Percentiles rank a stretch among this genome's conserved stretches.
phyloP scores from a whole-genome alignment of 164 flowering plant genomes.

The Stephania yunnanensis region DNA sequence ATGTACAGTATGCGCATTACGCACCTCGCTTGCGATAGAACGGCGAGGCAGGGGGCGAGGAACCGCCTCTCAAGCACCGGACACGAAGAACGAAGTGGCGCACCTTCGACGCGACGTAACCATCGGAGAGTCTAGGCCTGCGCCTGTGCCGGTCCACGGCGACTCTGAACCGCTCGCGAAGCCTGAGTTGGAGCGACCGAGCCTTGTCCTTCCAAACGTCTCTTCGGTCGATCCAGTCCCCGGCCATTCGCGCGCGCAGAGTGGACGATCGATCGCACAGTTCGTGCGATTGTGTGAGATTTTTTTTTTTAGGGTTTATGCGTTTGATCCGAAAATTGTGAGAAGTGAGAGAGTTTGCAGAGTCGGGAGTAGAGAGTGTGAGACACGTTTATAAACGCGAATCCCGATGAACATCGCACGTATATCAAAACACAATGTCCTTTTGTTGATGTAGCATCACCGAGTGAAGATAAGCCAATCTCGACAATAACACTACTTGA shows the following conservation, averaged over 20 bases:
- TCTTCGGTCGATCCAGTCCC: slow-evolving; percentile 36
- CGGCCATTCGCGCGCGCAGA: slow-evolving; percentile 18
- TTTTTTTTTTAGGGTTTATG: not conserved
- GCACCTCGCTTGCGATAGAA: slow-evolving; percentile 67
- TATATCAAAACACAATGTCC: no score
- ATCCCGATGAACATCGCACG: no score
- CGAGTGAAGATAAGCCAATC: no score
- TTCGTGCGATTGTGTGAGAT: no score
- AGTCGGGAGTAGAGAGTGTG: not conserved
- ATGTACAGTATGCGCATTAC: slow-evolving; percentile 7
- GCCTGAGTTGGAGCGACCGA: slow-evolving; percentile 45
- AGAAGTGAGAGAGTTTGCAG: not conserved
- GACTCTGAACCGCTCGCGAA: slow-evolving; percentile 67
- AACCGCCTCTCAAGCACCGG: slow-evolving; percentile 41
- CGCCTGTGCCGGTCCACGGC: slow-evolving; percentile 60
- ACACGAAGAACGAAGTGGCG: slow-evolving; percentile 51
- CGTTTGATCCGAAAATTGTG: not conserved
- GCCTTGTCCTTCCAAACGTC: slow-evolving; percentile 62
- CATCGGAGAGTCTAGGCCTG: slow-evolving; percentile 31
- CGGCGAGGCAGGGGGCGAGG: slow-evolving; percentile 51
- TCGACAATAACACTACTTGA: no score
- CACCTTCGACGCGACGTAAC: slow-evolving; percentile 41
- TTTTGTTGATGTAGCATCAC: no score
- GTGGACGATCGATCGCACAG: not conserved
- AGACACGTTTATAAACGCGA: no score